These are phyloP conservation scores for Cyberlindnera lachancei DNA, from an alignment of 805 yeast genomes.

Conservation along the genomic window DNA sequence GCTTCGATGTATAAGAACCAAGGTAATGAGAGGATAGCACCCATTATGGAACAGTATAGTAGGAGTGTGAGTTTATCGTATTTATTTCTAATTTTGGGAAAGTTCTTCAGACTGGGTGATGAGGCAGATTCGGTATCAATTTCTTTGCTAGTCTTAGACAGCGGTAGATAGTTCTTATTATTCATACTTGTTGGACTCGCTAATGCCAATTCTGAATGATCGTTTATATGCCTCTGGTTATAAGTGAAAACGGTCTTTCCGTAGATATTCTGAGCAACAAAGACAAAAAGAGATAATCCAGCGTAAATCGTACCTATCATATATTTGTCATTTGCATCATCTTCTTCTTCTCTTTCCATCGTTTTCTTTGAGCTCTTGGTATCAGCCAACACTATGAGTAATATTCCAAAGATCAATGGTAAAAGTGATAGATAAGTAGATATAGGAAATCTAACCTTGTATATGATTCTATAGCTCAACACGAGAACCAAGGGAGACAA, in stretches of 20 bases:
- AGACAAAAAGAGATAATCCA: conserved; percentile 57
- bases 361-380: conserved; percentile 28
- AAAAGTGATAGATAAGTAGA: conserved; percentile 44
- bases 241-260: conserved; percentile 72
- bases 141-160: conserved; percentile 3
- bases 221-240: conserved; percentile 20
- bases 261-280: conserved; percentile 81
- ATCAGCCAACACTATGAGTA: conserved; percentile 28
- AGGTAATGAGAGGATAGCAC: conserved; percentile 63
- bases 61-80: conserved; percentile 80
- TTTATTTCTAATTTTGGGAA: conserved; percentile 28
- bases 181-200: conserved; percentile 1
- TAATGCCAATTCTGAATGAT: conserved; percentile 21
- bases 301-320: conserved; percentile 69
- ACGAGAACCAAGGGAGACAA: conserved; percentile 58
- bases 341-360: too few species aligned
- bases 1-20: conserved; percentile 66
- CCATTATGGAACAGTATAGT: conserved; percentile 70
- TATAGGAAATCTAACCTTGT: conserved; percentile 41
- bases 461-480: conserved; percentile 42
- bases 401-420: conserved; percentile 47
- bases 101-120: background rate
- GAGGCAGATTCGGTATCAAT: conserved; percentile 9
- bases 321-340: conserved; percentile 37
- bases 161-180: too few species aligned